Evolutionary conservation across 768 basidiomycete species (phyloP), one percentile per base, ranked within the genome.

Genomic region (Russula olivacea): DNA sequence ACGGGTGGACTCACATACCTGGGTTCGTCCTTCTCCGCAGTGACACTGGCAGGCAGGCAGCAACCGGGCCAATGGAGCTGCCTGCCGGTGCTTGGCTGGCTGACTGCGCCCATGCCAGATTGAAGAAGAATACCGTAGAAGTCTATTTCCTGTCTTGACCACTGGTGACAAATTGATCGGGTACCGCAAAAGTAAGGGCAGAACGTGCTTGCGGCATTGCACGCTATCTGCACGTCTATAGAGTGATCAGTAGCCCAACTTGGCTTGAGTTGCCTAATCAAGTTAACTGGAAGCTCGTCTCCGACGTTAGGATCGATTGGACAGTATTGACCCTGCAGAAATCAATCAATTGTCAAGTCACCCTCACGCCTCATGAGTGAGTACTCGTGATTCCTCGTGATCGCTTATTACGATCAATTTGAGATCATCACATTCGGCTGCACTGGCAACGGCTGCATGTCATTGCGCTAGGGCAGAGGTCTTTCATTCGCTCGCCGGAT

Each of bases 191-290:
- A 55, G 12, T 45, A 47, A 51, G 54, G 41, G 54, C 36, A 60
- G 53, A 64, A 64, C 63, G 63, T 60, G 63, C 49, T 45, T 60
- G 32, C 54, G 25, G 59, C 63, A 10, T 64, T 64, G 58, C 50
- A 55, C 28, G 48, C 25, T 21, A 23, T 4, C 23, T 48, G 36
- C 15, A 38, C 11, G 51, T 50, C 47, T 17, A 36, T 40, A 23
- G 32, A 38, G 32, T 23, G 34, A 54, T 36, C 28, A 28, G 14
- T n/a, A 8, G 14, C 32, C 25, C 57, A 21, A 38, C 25, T 28
- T 40, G 61, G 49, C 25, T 47, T 15, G 50, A 53, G 3, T 38
- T 47, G 43, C 50, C 28, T 53, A 36, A 36, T 47, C 43, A 34
- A 15, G 52, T 47, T 28, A 6, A 28, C 23, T 21, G 50, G 51